These are phyloP conservation scores for Nemania sp. DNA, from an alignment of 2,329 filamentous ascomycete species.

Conservation along the genomic window DNA sequence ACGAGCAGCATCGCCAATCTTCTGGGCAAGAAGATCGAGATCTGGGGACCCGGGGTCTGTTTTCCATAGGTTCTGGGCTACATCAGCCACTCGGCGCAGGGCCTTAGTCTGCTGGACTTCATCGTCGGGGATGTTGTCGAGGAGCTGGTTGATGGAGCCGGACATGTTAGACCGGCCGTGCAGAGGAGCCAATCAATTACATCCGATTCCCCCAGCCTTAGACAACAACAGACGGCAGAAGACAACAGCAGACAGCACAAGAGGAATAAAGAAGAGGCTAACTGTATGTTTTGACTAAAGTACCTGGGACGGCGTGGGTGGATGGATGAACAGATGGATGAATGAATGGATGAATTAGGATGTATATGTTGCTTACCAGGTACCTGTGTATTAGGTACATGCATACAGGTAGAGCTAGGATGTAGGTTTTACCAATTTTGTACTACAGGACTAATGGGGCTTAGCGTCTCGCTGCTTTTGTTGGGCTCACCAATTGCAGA, in stretches of 20 bases:
- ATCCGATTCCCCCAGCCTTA: constrained; percentile 17
- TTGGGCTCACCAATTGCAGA: too few species aligned
- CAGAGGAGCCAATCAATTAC: constrained; percentile 19
- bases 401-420: too few species aligned
- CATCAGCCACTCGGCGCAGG: constrained; percentile 55
- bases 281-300: not conserved
- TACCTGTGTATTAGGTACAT: too few species aligned
- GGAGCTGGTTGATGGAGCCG: constrained; percentile 41
- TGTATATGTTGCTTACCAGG: too few species aligned
- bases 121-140: constrained; percentile 40
- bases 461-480: too few species aligned
- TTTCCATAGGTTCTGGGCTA: constrained; percentile 57
- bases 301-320: not conserved
- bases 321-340: not conserved
- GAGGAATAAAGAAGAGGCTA: not conserved
- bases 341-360: not conserved
- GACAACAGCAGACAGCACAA: not conserved
- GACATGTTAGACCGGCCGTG: constrained; percentile 42
- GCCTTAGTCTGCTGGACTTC: constrained; percentile 35
- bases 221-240: not conserved
- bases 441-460: too few species aligned
- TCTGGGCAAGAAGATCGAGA: constrained; percentile 62
- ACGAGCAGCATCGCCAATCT: constrained; percentile 67
- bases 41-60: constrained; percentile 52
- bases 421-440: too few species aligned